These are phyloP conservation scores for Scleroderma citrinum DNA, from an alignment of 768 basidiomycete genomes.

Conservation along the genomic window DNA sequence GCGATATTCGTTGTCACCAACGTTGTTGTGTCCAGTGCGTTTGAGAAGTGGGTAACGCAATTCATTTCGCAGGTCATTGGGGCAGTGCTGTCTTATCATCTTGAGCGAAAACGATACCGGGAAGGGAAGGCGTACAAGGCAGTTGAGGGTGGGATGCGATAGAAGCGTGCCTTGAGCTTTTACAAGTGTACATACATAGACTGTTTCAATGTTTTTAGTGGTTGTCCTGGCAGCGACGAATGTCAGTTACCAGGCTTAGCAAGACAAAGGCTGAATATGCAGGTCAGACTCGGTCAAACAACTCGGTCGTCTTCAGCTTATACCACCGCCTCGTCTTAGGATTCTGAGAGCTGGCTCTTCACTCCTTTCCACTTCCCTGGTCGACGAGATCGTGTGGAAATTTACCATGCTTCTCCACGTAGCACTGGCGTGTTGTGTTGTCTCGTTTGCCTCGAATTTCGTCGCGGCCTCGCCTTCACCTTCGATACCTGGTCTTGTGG, in stretches of 20 bases:
- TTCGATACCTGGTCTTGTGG: slow-evolving; percentile 1
- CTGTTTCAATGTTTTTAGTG: not conserved
- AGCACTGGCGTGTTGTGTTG: slow-evolving; percentile 19
- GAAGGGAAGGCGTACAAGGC: slow-evolving; percentile 81
- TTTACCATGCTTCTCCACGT: slow-evolving; percentile 19
- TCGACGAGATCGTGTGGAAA: slow-evolving; percentile 4
- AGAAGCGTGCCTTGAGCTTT: slow-evolving; percentile 1
- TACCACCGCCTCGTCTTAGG: slow-evolving; percentile 6
- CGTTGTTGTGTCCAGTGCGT: slow-evolving; percentile 61
- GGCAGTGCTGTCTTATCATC: slow-evolving; percentile 35
- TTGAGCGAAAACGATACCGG: slow-evolving; percentile 40
- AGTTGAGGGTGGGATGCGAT: slow-evolving; percentile 67
- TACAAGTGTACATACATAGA: no score
- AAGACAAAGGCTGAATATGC: no score
- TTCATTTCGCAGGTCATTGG: slow-evolving; percentile 53
- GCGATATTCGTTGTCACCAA: slow-evolving; percentile 64
- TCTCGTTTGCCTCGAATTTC: slow-evolving; percentile 17
- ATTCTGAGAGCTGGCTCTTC: slow-evolving; percentile 36
- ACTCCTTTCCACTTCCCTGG: slow-evolving; percentile 7
- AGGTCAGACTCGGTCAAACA: no score
- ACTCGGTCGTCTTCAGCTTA: slow-evolving; percentile 9
- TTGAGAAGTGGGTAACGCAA: slow-evolving; percentile 72
- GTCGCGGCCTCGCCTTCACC: slow-evolving; percentile 24
- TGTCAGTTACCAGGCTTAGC: no score
- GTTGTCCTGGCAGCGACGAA: not conserved